Evolutionary conservation across 2,329 filamentous ascomycete genomes (phyloP), one percentile per base, ranked within the genome.

Genomic region (Penicillium sp.): DNA sequence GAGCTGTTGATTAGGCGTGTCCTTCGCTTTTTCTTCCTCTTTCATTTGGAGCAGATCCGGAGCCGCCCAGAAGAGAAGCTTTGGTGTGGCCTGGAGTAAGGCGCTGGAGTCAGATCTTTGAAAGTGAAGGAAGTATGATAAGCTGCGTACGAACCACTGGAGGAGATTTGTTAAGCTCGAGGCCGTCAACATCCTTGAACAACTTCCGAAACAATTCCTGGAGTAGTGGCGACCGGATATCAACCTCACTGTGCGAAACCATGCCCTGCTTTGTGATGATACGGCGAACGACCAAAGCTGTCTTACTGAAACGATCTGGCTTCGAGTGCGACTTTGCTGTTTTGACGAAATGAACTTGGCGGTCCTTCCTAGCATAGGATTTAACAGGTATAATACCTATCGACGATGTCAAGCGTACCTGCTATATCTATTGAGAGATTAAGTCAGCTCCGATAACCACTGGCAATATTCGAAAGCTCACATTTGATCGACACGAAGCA

Each of bases 281-380:
- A 15, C 53, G 53, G 30, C 53, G 53, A 19, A 56, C 53, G 21
- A 56, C 53, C 38, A 56, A 26, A 6, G 53, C 53, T 19, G 53
- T 56, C 38, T 56, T 56, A 15, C 53, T 56, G 53, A 56, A 56
- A n/a, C 53, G 53, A 9, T 56, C 53, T 5, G 53, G 35, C 23
- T 46, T 56, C 7, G 53, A 9, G 7, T 56, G 44, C 3, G 9
- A n/a, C 15, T 56, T 56, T 3, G 53, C 53, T 19, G 53, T 56
- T 23, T 38, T 38, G 9, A 38, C 35, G 35, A 38, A 38, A 38
- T 38, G 35, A 13, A 38, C 9, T 15, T 38, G 35, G 35, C 35
- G 35, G 35, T 38, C 35, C 35, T 38, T 38, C 35, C 35, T 38
- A 5, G 35, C 11, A n/a, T 46, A 11, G 46, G 26, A 21, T 19